Base-by-base conservation (phyloP, 192 early-diverging fungal species). In the Endogone sp. region DNA sequence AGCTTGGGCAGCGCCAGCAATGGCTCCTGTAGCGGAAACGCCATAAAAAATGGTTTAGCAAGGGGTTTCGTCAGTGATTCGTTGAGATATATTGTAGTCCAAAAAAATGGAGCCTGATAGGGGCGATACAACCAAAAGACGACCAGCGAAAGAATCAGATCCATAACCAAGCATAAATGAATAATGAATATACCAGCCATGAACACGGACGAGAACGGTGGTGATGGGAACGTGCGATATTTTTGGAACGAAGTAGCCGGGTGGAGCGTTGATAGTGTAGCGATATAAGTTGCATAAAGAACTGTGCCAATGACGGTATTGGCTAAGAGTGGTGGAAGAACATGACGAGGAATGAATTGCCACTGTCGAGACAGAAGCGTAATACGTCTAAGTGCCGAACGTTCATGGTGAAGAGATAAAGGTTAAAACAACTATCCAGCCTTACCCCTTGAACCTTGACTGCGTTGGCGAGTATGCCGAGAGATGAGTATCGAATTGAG, bases 201-300 rank as follows among this genome's bases (percentile, higher is more conserved):
- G 56, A 87, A 87, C 13, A 85, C 81, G 0, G 81, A 72, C 21
- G 71, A 64, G 60, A 82, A 84, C 2, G 86, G 81, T 27, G 85
- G 85, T 2, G 82, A 85, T 2, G 80, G 76, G 44, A 82, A 81
- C 0, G 79, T 80, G 54, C 62, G 60, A 65, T 79, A 69, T n/a
- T 79, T 67, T 44, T 81, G 80, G 57, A 80, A 78, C 0, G 80
- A 74, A 21, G 78, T 79, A 2, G 81, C 74, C 24, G 74, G 75
- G 59, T 82, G 83, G 57, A 87, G 85, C 23, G 82, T 30, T 0
- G 86, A 82, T 6, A 89, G 70, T 3, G 77, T 75, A 28, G 81
- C 81, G 29, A 87, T 85, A 65, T 93, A 93, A 30, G 89, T 90
- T n/a, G 91, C 88, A 64, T 90, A 93, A 25, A 93, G 74, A 3